phyloP scores from a whole-genome alignment of 2,329 filamentous ascomycete genomes.

The Penicillium aurantiogriseum region DNA sequence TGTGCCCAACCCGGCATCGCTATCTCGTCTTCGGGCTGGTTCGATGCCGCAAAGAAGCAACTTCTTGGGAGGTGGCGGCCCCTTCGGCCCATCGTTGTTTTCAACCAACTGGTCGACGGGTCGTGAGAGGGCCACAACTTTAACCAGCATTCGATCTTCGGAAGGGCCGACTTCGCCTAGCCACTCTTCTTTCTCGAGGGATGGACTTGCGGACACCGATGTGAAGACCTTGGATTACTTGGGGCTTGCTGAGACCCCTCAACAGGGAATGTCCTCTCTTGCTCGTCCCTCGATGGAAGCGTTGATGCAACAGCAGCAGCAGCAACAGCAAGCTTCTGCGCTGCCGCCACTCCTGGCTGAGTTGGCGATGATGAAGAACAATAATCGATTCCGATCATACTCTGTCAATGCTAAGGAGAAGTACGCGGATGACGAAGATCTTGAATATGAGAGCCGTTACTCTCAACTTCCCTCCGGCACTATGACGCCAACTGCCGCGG shows the following conservation, averaged over 20 bases:
- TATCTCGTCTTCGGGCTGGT: conserved; percentile 84
- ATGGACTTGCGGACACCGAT: conserved; percentile 80
- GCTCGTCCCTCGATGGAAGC: conserved; percentile 59
- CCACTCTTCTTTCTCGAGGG: conserved; percentile 80
- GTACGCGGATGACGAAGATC: conserved; percentile 85
- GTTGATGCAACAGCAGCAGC: conserved; percentile 51
- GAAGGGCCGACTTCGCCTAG: conserved; percentile 86
- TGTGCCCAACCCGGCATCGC: conserved; percentile 65
- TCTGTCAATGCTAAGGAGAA: conserved; percentile 98
- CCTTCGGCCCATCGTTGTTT: conserved; percentile 89
- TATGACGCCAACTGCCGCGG: conserved; percentile 58
- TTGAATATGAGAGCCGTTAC: conserved; percentile 65
- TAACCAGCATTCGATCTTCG: conserved; percentile 83
- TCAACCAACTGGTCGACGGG: conserved; percentile 78
- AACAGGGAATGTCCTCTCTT: conserved; percentile 71
- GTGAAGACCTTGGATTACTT: conserved; percentile 94
- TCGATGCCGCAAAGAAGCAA: conserved; percentile 89
- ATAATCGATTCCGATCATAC: conserved; percentile 91
- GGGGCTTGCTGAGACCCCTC: conserved; percentile 88
- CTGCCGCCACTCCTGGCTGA: conserved; percentile 68
- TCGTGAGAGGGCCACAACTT: conserved; percentile 79
- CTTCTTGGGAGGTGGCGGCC: conserved; percentile 58
- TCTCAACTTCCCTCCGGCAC: conserved; percentile 58
- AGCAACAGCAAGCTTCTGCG: conserved; percentile 46
- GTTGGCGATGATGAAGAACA: conserved; percentile 71